phyloP scores from a whole-genome alignment of 2,329 filamentous ascomycete species.

The Fusarium burgessii region DNA sequence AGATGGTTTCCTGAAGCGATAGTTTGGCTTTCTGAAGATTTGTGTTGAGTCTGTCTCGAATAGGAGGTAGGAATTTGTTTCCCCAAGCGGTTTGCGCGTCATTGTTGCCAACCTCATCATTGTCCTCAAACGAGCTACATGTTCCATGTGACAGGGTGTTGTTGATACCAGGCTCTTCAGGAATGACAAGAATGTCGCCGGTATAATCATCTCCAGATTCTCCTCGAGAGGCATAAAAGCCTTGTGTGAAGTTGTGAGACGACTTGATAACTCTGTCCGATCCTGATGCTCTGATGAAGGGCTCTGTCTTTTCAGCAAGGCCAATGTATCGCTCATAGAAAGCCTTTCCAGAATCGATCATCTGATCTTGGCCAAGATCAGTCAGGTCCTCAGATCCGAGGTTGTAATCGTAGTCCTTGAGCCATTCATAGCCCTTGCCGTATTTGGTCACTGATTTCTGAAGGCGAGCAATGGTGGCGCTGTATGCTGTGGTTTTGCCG shows the following conservation, averaged over 20 bases:
- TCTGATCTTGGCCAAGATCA: constrained; percentile 72
- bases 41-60: constrained; percentile 76
- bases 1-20: constrained; percentile 70
- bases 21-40: constrained; percentile 77
- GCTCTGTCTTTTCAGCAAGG: constrained; percentile 68
- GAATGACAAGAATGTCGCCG: constrained; percentile 73
- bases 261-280: constrained; percentile 80
- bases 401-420: constrained; percentile 77
- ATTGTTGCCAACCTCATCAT: constrained; percentile 61
- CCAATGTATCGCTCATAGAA: constrained; percentile 80
- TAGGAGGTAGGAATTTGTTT: constrained; percentile 72
- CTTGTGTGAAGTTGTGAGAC: constrained; percentile 79
- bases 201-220: constrained; percentile 57
- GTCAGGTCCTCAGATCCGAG: constrained; percentile 79
- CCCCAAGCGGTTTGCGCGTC: constrained; percentile 69
- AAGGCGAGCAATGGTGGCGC: constrained; percentile 72
- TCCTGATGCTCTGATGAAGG: constrained; percentile 79
- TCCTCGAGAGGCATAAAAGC: constrained; percentile 69
- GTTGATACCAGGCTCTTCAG: constrained; percentile 75
- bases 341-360: constrained; percentile 79
- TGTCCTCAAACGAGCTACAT: constrained; percentile 78
- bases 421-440: constrained; percentile 73
- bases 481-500: constrained; percentile 74
- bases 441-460: constrained; percentile 69
- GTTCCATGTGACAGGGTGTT: constrained; percentile 84